A percentile compares a stretch with the other conserved stretches of the same genome.
Conservation (phyloP, 169 alveolate species). For the Plasmodium billcollinsi region DNA sequence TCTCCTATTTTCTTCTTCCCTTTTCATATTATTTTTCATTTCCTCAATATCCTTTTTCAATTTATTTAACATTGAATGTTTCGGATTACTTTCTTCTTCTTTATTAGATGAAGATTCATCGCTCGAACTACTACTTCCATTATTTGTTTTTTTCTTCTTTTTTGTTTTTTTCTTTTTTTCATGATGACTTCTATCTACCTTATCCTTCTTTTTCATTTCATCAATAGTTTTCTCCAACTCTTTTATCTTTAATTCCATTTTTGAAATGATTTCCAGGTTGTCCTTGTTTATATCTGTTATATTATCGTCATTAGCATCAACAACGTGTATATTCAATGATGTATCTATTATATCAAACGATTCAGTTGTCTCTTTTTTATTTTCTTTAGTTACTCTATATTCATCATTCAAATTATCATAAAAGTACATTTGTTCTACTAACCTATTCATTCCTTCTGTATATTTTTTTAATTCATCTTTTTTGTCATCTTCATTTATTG, state of each 20-base stretch:
- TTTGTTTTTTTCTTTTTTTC: neutral
- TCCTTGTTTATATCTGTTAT: conserved; percentile 5
- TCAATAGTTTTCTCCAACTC: conserved; percentile 39
- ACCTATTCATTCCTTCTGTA: conserved; percentile 61
- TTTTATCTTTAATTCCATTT: conserved; percentile 42
- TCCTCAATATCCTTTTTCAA: conserved; percentile 40
- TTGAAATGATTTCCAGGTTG: conserved; percentile 22
- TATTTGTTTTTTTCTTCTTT: neutral
- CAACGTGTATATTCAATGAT: conserved; percentile 59
- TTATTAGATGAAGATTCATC: neutral
- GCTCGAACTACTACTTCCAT: neutral
- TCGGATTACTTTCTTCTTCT: conserved; percentile 12
- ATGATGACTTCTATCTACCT: neutral
- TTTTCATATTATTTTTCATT: conserved; percentile 20
- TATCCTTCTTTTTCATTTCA: conserved; percentile 29
- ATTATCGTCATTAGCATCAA: conserved; percentile 24
- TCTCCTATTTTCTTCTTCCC: conserved; percentile 5
- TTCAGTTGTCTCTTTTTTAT: conserved; percentile 3
- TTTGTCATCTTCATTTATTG: neutral
- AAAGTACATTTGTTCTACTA: conserved; percentile 74
- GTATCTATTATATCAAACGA: conserved; percentile 44
- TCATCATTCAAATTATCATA: conserved; percentile 57
- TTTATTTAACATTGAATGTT: conserved; percentile 15
- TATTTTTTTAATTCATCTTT: conserved; percentile 35
- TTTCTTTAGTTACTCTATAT: conserved; percentile 32